Conservation (phyloP, 2,329 filamentous ascomycete species). For the Periconia sp. region DNA sequence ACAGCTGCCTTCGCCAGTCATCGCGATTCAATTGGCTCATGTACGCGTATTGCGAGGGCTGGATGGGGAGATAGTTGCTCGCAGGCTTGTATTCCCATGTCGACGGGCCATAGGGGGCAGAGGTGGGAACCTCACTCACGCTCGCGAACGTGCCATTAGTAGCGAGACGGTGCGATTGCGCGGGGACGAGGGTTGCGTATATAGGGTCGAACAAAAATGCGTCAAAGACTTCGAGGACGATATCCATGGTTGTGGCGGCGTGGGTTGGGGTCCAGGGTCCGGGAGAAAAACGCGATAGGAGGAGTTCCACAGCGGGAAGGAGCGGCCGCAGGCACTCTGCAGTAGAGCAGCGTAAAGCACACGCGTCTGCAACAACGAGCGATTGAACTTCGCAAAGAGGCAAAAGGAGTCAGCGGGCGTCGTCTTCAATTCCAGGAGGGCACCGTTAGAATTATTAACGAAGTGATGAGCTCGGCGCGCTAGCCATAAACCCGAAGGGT, state of each 20-base stretch:
- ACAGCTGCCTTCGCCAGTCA: constrained; percentile 74
- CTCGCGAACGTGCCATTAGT: constrained; percentile 65
- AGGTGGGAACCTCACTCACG: constrained; percentile 46
- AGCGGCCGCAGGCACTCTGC: no score
- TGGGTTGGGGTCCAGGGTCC: no score
- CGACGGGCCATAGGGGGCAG: constrained; percentile 26
- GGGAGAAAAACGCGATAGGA: no score
- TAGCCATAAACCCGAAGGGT: no score
- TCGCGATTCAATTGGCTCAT: constrained; percentile 79
- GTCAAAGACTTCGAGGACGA: constrained; percentile 86
- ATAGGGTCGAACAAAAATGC: constrained; percentile 79
- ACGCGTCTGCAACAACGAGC: no score
- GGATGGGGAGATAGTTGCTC: constrained; percentile 70
- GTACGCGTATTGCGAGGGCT: constrained; percentile 78
- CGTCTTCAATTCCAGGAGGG: no score
- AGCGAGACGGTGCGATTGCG: constrained; percentile 51
- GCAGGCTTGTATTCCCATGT: constrained; percentile 74
- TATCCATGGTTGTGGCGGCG: constrained; percentile 71
- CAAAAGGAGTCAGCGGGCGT: no score
- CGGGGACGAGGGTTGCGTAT: constrained; percentile 75
- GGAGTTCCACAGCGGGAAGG: no score
- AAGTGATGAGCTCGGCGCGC: no score
- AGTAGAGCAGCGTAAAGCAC: no score
- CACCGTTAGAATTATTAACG: no score
- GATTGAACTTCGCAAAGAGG: no score